Percentiles rank a stretch among this genome's conserved stretches.
phyloP scores from a whole-genome alignment of 2,329 filamentous ascomycete genomes.

The Xylaria sp. region DNA sequence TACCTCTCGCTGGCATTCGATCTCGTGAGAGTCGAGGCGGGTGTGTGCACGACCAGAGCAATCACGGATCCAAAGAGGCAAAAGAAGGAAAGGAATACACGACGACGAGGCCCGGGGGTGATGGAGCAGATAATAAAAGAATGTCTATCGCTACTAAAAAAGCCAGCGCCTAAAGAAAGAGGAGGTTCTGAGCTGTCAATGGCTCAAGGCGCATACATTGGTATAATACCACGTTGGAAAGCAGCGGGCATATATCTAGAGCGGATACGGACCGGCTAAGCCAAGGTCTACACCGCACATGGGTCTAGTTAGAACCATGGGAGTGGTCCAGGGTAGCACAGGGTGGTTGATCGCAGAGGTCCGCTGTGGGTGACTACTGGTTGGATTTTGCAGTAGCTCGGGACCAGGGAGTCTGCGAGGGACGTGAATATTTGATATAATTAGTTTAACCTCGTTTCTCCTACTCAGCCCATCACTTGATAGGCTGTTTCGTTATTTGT shows the following conservation, averaged over 20 bases:
- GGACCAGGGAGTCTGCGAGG: constrained; percentile 45
- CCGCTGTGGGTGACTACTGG: constrained; percentile 46
- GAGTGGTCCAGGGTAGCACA: constrained; percentile 48
- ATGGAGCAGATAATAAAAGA: constrained; percentile 50
- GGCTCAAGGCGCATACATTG: constrained; percentile 54
- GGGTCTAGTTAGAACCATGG: constrained; percentile 51
- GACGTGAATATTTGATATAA: constrained; percentile 53
- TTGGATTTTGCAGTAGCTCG: constrained; percentile 50
- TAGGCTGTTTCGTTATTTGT: constrained; percentile 25
- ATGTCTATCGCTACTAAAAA: constrained; percentile 51
- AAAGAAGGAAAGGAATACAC: constrained; percentile 46
- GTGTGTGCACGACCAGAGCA: constrained; percentile 45
- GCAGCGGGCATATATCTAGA: constrained; percentile 55
- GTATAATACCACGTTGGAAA: constrained; percentile 48
- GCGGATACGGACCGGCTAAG: constrained; percentile 58
- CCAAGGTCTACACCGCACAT: constrained; percentile 52
- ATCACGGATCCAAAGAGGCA: constrained; percentile 45
- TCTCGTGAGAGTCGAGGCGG: constrained; percentile 44
- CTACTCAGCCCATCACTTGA: constrained; percentile 46
- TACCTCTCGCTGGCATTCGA: constrained; percentile 47
- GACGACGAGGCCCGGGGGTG: constrained; percentile 44
- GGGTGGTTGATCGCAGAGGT: constrained; percentile 45
- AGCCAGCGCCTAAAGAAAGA: constrained; percentile 56
- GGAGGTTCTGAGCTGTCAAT: constrained; percentile 56
- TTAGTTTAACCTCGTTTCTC: constrained; percentile 49